Base-by-base conservation (phyloP, 2,329 filamentous ascomycete species). In the Trichophyton rubrum region DNA sequence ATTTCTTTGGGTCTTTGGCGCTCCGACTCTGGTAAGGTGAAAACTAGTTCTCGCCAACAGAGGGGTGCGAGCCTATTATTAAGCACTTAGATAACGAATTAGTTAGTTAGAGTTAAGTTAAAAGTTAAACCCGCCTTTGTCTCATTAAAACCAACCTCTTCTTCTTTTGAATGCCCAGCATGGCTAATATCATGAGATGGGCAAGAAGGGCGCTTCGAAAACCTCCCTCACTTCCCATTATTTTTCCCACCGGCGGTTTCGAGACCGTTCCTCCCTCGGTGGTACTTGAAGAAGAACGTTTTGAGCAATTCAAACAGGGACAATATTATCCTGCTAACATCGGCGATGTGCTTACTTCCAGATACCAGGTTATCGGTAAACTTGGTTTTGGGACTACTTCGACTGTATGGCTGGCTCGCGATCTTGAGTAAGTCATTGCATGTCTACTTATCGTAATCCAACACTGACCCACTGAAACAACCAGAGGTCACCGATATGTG, bases 261-360 rank as follows among this genome's bases (percentile, higher is more conserved):
- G 57, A 66, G 60, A 66, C 47, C 3, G 55, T 67, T 24, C 22
- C 22, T 59, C 43, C 63, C 2, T 62, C 63, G 3, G 47, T 64
- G 61, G 33, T 68, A 0, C 64, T 68, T 56, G 68, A 70, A 0
- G 66, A 70, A 60, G 67, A 70, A 65, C 64, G 62, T 11, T 68
- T 68, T 60, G 58, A 67, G 43, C 24, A 57, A 9, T 69, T 69
- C 62, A 66, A 66, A 49, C 27, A 38, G 8, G 35, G 35, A 38
- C 55, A 64, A 57, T 73, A 72, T 60, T 73, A 69, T 60, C 68
- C 71, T 45, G 66, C 68, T 4, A 61, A 66, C 38, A 71, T 71
- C 45, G 70, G 71, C 3, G 67, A 72, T 15, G 43, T 73, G 7
- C 64, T 70, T 17, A 41, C 22, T 56, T 67, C 64, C 3, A 67